Base-by-base conservation (phyloP, 2,329 filamentous ascomycete genomes). In the Colletotrichum melonis region DNA sequence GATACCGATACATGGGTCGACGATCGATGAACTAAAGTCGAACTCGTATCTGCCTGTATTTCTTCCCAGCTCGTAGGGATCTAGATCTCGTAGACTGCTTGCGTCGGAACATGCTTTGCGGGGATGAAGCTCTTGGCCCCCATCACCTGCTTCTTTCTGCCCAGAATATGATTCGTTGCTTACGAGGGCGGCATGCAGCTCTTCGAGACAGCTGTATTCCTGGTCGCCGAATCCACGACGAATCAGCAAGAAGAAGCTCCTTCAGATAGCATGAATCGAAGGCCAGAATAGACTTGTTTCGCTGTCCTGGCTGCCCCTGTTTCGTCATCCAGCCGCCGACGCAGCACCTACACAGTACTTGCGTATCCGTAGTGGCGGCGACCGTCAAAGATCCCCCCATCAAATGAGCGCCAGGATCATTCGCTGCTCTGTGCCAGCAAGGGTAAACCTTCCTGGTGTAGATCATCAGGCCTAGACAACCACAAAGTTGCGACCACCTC, bases 381-480 rank as follows among this genome's bases (percentile, higher is more conserved):
- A 64, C 32, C 65, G 12, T 49, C 42, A 16, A 63, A 58, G 63
- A 58, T 35, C 24, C 49, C 55, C 55, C 38, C 26, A 38, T n/a
- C 54, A 30, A 59, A 55, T 46, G 70, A 46, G 62, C 67, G 70
- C 67, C 70, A 60, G 60, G 70, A 56, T 70, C 70, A 57, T 38
- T 32, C 19, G n/a, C 30, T 70, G 70, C 60, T 30, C 70, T 70
- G 62, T 73, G 70, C 67, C 12, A 30, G 57, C 59, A 35, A 65
- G 49, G 66, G 70, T 54, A 64, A 64, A 69, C 54, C 55, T 73
- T 65, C 60, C 66, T 38, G 32, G 70, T 28, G 70, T 65, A 56
- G 70, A 73, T 70, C 70, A 69, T 69, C 49, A 12, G 58, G 35
- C 65, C 58, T n/a, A 35, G 52, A 64, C n/a, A 54, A n/a, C 54